A percentile compares a stretch with the other conserved stretches of the same genome.
These are phyloP conservation scores for Acrasis kona DNA, from an alignment of 78 protist genomes.

Conservation along the genomic window DNA sequence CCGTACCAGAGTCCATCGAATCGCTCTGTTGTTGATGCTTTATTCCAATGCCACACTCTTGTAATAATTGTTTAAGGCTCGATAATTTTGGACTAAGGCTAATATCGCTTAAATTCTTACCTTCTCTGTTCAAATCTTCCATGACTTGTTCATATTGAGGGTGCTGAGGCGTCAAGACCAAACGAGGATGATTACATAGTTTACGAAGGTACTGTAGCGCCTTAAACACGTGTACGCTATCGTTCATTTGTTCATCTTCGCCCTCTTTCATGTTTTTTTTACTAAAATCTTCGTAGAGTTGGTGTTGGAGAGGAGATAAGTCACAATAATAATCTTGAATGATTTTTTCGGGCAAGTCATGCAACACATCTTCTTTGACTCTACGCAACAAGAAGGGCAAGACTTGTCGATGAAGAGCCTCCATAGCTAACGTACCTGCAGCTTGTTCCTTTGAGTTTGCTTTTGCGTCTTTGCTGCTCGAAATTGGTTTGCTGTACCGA, in stretches of 20 bases:
- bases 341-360: slow-evolving; percentile 95
- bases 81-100: slow-evolving; percentile 60
- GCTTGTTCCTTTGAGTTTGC: background rate
- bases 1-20: no score
- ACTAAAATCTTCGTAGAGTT: slow-evolving; percentile 46
- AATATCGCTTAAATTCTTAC: slow-evolving; percentile 15
- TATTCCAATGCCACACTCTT: slow-evolving; percentile 58
- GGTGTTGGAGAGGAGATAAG: slow-evolving; percentile 69
- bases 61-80: slow-evolving; percentile 68
- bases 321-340: slow-evolving; percentile 86
- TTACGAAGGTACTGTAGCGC: slow-evolving; percentile 61
- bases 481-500: slow-evolving; percentile 41
- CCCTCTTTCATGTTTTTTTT: slow-evolving; percentile 8
- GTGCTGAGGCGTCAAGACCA: slow-evolving; percentile 2
- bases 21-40: slow-evolving; percentile 38
- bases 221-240: slow-evolving; percentile 6
- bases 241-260: background rate
- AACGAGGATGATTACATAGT: slow-evolving; percentile 92
- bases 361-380: slow-evolving; percentile 82
- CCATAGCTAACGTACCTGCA: slow-evolving; percentile 10
- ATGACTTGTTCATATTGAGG: background rate
- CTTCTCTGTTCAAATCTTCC: background rate
- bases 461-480: slow-evolving; percentile 10
- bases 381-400: slow-evolving; percentile 93
- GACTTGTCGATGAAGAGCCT: slow-evolving; percentile 75